Evolutionary conservation across 1,139 yeast genomes (phyloP).

Genomic region (Ogataea hybrid): DNA sequence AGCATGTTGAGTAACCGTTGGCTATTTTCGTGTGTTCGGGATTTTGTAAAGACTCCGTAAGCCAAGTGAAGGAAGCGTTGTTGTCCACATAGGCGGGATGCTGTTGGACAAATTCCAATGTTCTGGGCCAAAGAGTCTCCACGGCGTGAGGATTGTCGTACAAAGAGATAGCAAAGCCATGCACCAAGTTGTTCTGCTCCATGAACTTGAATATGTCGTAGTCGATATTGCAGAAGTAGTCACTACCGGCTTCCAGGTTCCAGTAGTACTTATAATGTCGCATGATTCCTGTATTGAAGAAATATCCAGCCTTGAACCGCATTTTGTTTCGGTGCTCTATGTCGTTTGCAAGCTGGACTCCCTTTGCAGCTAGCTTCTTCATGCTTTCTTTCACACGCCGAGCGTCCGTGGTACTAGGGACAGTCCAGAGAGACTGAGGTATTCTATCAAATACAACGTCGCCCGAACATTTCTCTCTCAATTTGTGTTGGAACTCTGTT

Average conservation of each 20-base stretch:
- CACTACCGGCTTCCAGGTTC: constrained; percentile 51
- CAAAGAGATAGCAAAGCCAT: constrained; percentile 47
- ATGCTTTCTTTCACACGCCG: constrained; percentile 30
- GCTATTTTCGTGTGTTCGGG: constrained; percentile 40
- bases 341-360: constrained; percentile 43
- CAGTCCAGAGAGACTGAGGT: constrained; percentile 38
- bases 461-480: constrained; percentile 23
- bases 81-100: constrained; percentile 42
- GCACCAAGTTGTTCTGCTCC: constrained; percentile 41
- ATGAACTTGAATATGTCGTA: constrained; percentile 52
- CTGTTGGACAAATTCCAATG: constrained; percentile 41
- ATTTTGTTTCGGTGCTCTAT: constrained; percentile 51
- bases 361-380: constrained; percentile 34
- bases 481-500: constrained; percentile 39
- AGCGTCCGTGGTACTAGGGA: constrained; percentile 40
- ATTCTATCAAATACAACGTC: constrained; percentile 36
- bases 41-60: constrained; percentile 43
- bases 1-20: constrained; percentile 52
- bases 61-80: constrained; percentile 47
- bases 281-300: constrained; percentile 44
- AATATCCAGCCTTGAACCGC: constrained; percentile 46
- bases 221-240: constrained; percentile 41
- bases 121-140: constrained; percentile 46
- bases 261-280: constrained; percentile 42
- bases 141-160: constrained; percentile 44